phyloP scores from a whole-genome alignment of 1,139 yeast genomes.

The Suhomyces yuchorum region DNA sequence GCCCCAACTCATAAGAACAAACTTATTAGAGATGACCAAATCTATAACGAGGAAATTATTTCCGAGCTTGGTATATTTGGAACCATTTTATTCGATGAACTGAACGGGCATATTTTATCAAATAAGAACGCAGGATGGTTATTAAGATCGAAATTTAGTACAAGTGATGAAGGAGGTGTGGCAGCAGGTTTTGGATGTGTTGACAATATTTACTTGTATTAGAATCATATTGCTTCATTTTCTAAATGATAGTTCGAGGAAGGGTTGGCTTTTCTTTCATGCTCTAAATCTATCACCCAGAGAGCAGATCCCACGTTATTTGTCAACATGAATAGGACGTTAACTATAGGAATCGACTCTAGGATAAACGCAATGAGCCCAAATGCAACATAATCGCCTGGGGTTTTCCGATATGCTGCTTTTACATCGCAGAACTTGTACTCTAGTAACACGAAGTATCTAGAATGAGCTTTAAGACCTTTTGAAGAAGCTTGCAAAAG shows the following conservation, averaged over 20 bases:
- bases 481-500: slow-evolving; percentile 59
- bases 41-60: slow-evolving; percentile 68
- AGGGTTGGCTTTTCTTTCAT: slow-evolving; percentile 26
- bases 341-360: slow-evolving; percentile 63
- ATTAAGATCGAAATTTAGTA: slow-evolving; percentile 81
- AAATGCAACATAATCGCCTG: slow-evolving; percentile 47
- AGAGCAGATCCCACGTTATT: slow-evolving; percentile 72
- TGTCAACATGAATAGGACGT: slow-evolving; percentile 64
- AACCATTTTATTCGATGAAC: slow-evolving; percentile 70
- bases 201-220: slow-evolving; percentile 64
- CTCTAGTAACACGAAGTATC: slow-evolving; percentile 65
- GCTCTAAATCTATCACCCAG: slow-evolving; percentile 52
- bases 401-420: slow-evolving; percentile 29
- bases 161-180: slow-evolving; percentile 95
- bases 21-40: slow-evolving; percentile 66
- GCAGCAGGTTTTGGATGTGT: slow-evolving; percentile 99
- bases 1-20: slow-evolving; percentile 71
- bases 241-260: not conserved
- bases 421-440: slow-evolving; percentile 44
- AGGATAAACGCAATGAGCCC: slow-evolving; percentile 61
- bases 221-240: slow-evolving; percentile 5
- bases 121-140: slow-evolving; percentile 83
- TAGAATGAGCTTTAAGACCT: slow-evolving; percentile 55
- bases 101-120: slow-evolving; percentile 52
- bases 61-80: slow-evolving; percentile 95